Evolutionary conservation across 208 protist genomes (phyloP).

Genomic region (Acanthamoeba sp.): DNA sequence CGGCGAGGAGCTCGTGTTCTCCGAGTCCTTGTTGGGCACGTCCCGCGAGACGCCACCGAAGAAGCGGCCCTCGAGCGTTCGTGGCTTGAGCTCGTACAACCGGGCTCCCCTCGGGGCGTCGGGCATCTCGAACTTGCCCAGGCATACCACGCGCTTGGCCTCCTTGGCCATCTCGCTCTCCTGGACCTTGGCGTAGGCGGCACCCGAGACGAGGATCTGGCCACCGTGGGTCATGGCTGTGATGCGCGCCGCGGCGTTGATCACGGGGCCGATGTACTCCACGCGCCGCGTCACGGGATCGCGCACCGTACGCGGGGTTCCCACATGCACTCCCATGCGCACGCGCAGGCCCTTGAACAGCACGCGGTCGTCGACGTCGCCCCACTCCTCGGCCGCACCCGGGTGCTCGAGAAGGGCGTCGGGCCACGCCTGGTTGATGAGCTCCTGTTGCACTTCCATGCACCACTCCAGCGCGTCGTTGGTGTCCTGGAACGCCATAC

Average conservation of each 20-base stretch:
- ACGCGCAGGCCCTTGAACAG: constrained; percentile 44
- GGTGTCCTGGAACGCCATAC: constrained; percentile 67
- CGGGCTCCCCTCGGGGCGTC: background rate
- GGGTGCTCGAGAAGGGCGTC: constrained; percentile 64
- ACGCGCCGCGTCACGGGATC: constrained; percentile 51
- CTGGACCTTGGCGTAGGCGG: constrained; percentile 25
- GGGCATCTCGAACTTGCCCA: constrained; percentile 65
- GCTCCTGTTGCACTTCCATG: constrained; percentile 46
- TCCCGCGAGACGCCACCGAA: background rate
- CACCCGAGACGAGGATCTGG: constrained; percentile 44
- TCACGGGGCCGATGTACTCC: constrained; percentile 34
- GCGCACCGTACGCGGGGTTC: constrained; percentile 4
- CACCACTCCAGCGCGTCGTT: constrained; percentile 35
- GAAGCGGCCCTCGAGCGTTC: background rate
- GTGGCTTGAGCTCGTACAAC: background rate
- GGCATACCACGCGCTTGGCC: background rate
- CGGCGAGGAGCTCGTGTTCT: background rate
- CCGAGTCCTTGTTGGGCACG: background rate
- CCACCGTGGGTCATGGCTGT: constrained; percentile 51
- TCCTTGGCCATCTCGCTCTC: constrained; percentile 20
- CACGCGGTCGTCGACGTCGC: constrained; percentile 22
- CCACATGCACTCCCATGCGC: constrained; percentile 47
- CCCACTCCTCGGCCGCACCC: constrained; percentile 50
- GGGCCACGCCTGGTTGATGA: constrained; percentile 52
- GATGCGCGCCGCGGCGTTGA: constrained; percentile 44